Evolutionary conservation across 1,139 yeast genomes (phyloP), one percentile per base, ranked within the genome.

Genomic region (Spathaspora jeffriesii): DNA sequence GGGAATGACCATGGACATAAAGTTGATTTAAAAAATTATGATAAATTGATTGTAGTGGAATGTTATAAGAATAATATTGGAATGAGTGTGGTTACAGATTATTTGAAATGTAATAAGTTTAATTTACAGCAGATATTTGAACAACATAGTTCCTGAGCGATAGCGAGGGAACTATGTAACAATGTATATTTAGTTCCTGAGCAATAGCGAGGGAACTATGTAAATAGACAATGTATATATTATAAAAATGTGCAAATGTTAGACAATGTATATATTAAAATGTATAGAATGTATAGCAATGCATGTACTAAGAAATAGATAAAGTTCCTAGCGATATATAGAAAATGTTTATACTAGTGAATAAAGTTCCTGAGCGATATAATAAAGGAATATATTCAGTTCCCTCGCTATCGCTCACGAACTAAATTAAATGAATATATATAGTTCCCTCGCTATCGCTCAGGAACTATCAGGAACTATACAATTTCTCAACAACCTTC

Each of bases 61-160:
- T 88, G 97, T 60, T 93, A 85, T 68, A 92, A 91, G 63, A 86
- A 81, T 51, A 86, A 84, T 58, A 78, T 88, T 42, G 96, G 96
- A 3, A 84, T 87, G 81, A 79, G 91, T 61, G 92, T 90, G 15
- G 91, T 88, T 6, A 78, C 80, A 44, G 78, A 80, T 51, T 89
- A 80, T 60, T 83, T 84, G 39, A 64, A 67, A 49, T 65, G 74
- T 48, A 78, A 76, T 52, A 78, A 80, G 59, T 84, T 71, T 63
- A 85, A 85, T 57, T 67, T 85, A 47, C 87, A 85, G 61, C 85
- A 80, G 62, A 79, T 85, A 13, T 82, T 72, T 55, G 87, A 81
- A 47, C 75, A 77, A 55, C 22, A 34, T 11, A 17, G 25, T 36
- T 36, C 14, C 34, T 30, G 34, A 30, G 34, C 9, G 18, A 30